These are phyloP conservation scores for bread wheat (Triticum aestivum) DNA, from an alignment of 176 grass and related monocot species.

Conservation along the genomic window DNA sequence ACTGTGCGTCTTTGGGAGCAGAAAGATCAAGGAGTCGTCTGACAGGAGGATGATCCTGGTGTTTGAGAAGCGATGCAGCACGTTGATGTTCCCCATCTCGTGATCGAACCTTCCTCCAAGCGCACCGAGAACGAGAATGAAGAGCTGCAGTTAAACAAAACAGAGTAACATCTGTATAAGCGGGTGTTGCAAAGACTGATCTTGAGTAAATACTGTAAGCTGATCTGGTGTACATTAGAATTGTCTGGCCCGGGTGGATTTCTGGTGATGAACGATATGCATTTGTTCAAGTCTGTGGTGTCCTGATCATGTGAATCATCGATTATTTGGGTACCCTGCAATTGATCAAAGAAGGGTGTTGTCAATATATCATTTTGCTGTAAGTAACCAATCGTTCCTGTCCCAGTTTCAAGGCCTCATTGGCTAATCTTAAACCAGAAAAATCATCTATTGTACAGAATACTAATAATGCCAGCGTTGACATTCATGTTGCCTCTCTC, in stretches of 20 bases:
- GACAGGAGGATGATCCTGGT: constrained; percentile 69
- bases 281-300: constrained; percentile 96
- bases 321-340: constrained; percentile 70
- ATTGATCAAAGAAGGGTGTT: constrained; percentile 20
- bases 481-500: background rate
- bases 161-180: background rate
- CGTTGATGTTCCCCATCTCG: constrained; percentile 96
- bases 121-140: constrained; percentile 79
- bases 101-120: constrained; percentile 94
- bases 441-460: background rate
- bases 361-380: background rate
- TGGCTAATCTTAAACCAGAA: background rate
- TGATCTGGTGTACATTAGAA: constrained; percentile 48
- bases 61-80: constrained; percentile 64
- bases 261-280: constrained; percentile 55
- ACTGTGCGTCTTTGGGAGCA: constrained; percentile 66
- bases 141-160: constrained; percentile 48
- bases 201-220: background rate
- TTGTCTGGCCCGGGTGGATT: constrained; percentile 37
- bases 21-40: constrained; percentile 72
- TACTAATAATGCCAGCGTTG: background rate
- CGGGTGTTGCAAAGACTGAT: background rate
- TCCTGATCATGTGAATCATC: constrained; percentile 95
- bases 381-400: too few species aligned
- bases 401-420: background rate